Evolutionary conservation across 2,329 filamentous ascomycete genomes (phyloP), one percentile per base, ranked within the genome.

Genomic region (Penicillium psychrosexuale): DNA sequence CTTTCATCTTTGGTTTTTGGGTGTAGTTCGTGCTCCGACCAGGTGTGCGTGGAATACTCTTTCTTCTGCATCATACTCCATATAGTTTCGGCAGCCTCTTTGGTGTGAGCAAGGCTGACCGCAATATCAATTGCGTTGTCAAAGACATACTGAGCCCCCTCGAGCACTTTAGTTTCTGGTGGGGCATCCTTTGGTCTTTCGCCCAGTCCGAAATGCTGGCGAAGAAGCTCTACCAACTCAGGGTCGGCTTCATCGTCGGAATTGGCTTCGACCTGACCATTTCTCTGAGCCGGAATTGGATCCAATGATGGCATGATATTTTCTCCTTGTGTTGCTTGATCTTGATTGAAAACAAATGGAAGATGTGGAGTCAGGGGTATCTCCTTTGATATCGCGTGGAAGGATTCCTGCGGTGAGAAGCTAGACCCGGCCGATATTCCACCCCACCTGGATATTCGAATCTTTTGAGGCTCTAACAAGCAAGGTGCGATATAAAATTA

Each of bases 81-180:
- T 64, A 99, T 93, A 47, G 79, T 83, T 58, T 85, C 84, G 12
- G 94, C 94, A 0, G 95, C 93, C 31, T 82, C 81, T 73, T 94
- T 95, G 50, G 89, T 92, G 47, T 88, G 86, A 53, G 84, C 82
- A 80, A 92, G 91, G 68, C 93, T 89, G 40, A 99, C 79, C 11
- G 91, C 90, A 33, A 99, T 91, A 70, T 99, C 94, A 70, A 96
- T 91, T 60, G 90, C 84, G 74, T 97, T 94, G 77, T 96, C 86
- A 75, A 89, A 96, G 67, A 97, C 87, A 75, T 88, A 90, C 73
- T 96, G 86, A 42, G 92, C 92, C 59, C 86, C 83, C 61, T 90
- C 80, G 5, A 97, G 82, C 38, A 97, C 91, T 47, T 87, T 89
- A 6, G 90, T 96, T 65, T 93, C 89, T 19, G 88, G 83, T 22